Evolutionary conservation across 129 eudicot genomes (phyloP).

Genomic region (Calendula officinalis): DNA sequence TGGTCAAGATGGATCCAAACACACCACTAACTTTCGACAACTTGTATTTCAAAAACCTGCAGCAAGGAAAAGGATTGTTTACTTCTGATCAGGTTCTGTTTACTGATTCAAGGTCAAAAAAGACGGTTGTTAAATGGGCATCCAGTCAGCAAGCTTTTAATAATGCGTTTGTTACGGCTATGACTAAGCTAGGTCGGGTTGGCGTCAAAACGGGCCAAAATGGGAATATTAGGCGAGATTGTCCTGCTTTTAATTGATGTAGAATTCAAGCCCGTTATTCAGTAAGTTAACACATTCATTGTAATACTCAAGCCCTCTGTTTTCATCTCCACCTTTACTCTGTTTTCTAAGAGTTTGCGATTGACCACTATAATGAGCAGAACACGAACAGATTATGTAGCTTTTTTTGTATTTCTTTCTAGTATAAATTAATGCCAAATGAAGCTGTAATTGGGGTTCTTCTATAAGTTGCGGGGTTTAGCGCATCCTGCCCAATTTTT

Average conservation of each 20-base stretch:
- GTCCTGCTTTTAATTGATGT: conserved; percentile 50
- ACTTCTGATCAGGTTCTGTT: conserved; percentile 75
- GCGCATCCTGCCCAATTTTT: conserved; percentile 54
- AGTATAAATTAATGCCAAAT: conserved; percentile 51
- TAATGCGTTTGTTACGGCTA: conserved; percentile 47
- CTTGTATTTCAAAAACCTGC: conserved; percentile 50
- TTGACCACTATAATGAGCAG: conserved; percentile 36
- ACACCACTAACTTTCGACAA: conserved; percentile 74
- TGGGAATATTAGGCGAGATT: conserved; percentile 70
- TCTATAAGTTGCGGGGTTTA: conserved; percentile 40
- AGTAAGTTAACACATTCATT: conserved; percentile 59
- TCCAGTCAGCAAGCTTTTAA: conserved; percentile 39
- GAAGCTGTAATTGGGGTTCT: conserved; percentile 78
- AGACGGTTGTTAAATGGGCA: conserved; percentile 53
- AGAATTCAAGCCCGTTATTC: conserved; percentile 42
- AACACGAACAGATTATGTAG: conserved; percentile 25
- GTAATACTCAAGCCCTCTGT: conserved; percentile 49
- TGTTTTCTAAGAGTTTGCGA: conserved; percentile 54
- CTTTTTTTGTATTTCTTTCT: conserved; percentile 43
- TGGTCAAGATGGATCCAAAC: conserved; percentile 65
- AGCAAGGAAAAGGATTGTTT: conserved; percentile 63
- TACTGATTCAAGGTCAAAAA: conserved; percentile 52
- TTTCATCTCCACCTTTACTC: conserved; percentile 63
- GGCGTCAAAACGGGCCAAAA: conserved; percentile 63
- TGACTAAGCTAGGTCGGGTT: conserved; percentile 70